phyloP scores from a whole-genome alignment of 1,284 basidiomycete species.

The Cryptococcus deneoformans region DNA sequence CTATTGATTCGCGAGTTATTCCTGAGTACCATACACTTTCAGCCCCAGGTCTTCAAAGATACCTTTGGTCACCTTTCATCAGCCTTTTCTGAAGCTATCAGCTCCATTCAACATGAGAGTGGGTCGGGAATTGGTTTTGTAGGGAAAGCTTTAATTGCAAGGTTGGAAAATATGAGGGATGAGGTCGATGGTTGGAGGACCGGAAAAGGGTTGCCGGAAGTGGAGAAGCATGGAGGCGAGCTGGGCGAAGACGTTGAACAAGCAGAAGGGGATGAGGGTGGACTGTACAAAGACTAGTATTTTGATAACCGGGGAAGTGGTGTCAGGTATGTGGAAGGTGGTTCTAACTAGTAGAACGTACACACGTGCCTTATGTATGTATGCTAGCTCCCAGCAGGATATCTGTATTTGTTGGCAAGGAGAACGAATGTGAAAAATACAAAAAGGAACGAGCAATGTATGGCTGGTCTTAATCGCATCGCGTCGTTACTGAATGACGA shows the following conservation, averaged over 20 bases:
- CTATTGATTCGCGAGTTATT: not conserved
- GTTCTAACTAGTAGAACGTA: too few relatives aligned
- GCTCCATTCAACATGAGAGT: constrained; percentile 36
- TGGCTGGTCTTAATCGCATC: too few relatives aligned
- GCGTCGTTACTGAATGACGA: too few relatives aligned
- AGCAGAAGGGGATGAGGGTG: constrained; percentile 15
- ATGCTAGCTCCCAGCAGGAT: too few relatives aligned
- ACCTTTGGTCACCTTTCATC: constrained; percentile 33
- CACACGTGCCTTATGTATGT: too few relatives aligned
- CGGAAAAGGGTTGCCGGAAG: constrained; percentile 21
- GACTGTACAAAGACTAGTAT: constrained; percentile 19
- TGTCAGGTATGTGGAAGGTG: too few relatives aligned
- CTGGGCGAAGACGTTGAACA: constrained; percentile 20
- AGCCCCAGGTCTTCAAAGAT: constrained; percentile 39
- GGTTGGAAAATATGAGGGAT: constrained; percentile 31
- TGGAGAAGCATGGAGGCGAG: constrained; percentile 18
- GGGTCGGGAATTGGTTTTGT: constrained; percentile 30
- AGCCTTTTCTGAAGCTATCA: constrained; percentile 34
- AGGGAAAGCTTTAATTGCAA: constrained; percentile 30
- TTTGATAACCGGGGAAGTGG: too few relatives aligned
- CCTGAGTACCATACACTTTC: not conserved
- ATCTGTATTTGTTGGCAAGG: too few relatives aligned
- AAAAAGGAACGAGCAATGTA: too few relatives aligned
- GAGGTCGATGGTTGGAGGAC: constrained; percentile 34
- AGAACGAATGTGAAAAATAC: too few relatives aligned